phyloP scores from a whole-genome alignment of 2,329 filamentous ascomycete genomes.

The Chaetomium sp. region DNA sequence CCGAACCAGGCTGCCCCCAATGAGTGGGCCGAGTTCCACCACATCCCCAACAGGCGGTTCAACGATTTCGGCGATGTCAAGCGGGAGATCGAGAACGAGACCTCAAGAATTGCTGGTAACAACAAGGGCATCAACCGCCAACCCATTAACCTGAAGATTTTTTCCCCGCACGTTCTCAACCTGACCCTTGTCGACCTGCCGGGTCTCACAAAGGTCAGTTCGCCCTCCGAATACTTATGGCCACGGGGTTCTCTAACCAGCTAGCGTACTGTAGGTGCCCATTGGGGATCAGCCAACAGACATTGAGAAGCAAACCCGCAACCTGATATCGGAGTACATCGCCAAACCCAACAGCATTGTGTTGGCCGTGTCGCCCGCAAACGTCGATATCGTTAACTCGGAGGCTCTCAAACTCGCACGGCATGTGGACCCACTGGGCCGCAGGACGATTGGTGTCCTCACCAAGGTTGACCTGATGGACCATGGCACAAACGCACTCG shows the following conservation, averaged over 20 bases:
- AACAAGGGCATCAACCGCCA: constrained; percentile 98
- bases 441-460: constrained; percentile 90
- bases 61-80: constrained; percentile 95
- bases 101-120: constrained; percentile 58
- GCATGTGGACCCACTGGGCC: constrained; percentile 91
- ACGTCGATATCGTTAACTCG: constrained; percentile 97
- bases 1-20: constrained; percentile 60
- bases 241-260: constrained; percentile 13
- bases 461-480: constrained; percentile 99
- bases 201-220: constrained; percentile 77
- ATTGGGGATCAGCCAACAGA: constrained; percentile 97
- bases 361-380: constrained; percentile 91
- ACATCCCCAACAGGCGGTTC: constrained; percentile 88
- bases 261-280: constrained; percentile 56
- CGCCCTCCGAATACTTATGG: background rate
- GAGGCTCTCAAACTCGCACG: constrained; percentile 94
- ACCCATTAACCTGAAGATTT: constrained; percentile 97
- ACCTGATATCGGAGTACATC: constrained; percentile 95
- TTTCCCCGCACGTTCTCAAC: constrained; percentile 93
- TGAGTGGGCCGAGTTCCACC: constrained; percentile 93
- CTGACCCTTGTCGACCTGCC: constrained; percentile 93
- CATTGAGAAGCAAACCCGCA: constrained; percentile 97
- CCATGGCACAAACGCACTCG: constrained; percentile 93
- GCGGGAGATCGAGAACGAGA: constrained; percentile 90
- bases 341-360: constrained; percentile 98